A percentile compares a stretch with the other conserved stretches of the same genome.
phyloP scores from a whole-genome alignment of 2,329 filamentous ascomycete genomes.

The Pseudogymnoascus sp. region DNA sequence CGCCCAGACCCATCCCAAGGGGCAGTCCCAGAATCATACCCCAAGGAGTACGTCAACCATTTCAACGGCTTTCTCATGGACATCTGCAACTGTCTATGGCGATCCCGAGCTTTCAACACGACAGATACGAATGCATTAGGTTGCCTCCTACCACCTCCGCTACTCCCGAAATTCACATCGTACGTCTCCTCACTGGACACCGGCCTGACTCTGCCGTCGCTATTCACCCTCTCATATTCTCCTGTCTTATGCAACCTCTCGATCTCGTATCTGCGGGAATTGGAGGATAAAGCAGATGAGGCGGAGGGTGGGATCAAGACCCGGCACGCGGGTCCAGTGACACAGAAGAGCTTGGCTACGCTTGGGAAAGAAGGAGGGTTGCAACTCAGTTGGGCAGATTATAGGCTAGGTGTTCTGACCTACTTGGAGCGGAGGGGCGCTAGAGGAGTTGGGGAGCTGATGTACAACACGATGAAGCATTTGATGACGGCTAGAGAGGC shows the following conservation, averaged over 20 bases:
- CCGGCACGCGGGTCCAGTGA: constrained; percentile 61
- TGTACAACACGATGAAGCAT: constrained; percentile 76
- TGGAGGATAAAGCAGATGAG: constrained; percentile 49
- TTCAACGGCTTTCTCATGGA: constrained; percentile 87
- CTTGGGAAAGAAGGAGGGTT: constrained; percentile 59
- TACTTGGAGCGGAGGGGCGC: constrained; percentile 58
- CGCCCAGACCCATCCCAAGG: constrained; percentile 27
- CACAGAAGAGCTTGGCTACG: constrained; percentile 54
- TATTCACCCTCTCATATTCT: constrained; percentile 53
- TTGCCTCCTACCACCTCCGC: constrained; percentile 38
- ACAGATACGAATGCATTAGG: constrained; percentile 53
- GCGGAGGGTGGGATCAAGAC: constrained; percentile 33
- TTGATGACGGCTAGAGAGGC: constrained; percentile 42
- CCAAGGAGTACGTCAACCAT: constrained; percentile 51
- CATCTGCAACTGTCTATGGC: constrained; percentile 76
- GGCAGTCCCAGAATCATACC: constrained; percentile 36
- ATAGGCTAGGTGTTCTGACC: constrained; percentile 62
- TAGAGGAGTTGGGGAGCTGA: constrained; percentile 58
- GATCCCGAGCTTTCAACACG: constrained; percentile 59
- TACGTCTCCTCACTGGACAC: constrained; percentile 44
- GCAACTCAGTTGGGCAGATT: constrained; percentile 62
- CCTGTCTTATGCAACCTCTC: constrained; percentile 49
- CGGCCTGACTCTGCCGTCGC: constrained; percentile 36
- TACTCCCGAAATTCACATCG: constrained; percentile 36
- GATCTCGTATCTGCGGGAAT: constrained; percentile 44